These are phyloP conservation scores for Oryza meridionalis DNA, from an alignment of 176 grass and related monocot genomes.

Conservation along the genomic window DNA sequence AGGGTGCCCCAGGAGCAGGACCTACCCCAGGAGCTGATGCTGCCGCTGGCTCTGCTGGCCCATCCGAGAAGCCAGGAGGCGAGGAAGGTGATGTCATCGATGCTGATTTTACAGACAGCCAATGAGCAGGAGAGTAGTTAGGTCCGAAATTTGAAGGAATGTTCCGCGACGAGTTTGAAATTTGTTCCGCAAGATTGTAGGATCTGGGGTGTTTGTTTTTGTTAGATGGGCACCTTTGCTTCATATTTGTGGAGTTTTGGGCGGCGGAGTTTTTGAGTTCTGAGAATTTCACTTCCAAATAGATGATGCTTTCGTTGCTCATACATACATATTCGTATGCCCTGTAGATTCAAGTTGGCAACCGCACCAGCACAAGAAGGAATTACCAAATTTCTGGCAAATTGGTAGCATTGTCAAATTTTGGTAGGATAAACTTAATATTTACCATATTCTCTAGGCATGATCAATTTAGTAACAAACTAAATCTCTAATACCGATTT, in stretches of 20 bases:
- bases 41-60: conserved; percentile 20
- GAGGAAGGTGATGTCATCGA: conserved; percentile 62
- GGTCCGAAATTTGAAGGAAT: background rate
- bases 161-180: background rate
- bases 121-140: conserved; percentile 38
- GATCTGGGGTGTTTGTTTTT: conserved; percentile 39
- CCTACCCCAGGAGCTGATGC: conserved; percentile 51
- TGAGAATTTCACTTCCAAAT: background rate
- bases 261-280: background rate
- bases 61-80: conserved; percentile 50
- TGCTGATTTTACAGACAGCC: conserved; percentile 74
- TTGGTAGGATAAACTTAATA: too few species aligned
- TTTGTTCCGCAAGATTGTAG: conserved; percentile 34
- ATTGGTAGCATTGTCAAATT: too few species aligned
- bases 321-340: background rate
- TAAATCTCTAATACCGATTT: too few species aligned
- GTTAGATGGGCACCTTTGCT: conserved; percentile 35
- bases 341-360: background rate
- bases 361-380: background rate
- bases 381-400: too few species aligned
- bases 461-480: too few species aligned
- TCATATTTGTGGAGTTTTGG: conserved; percentile 29
- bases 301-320: background rate
- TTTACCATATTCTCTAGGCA: too few species aligned
- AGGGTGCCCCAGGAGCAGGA: conserved; percentile 46